Percentiles rank a stretch among this genome's conserved stretches.
phyloP scores from a whole-genome alignment of 768 basidiomycete genomes.

The Cyclocybe aegerita region DNA sequence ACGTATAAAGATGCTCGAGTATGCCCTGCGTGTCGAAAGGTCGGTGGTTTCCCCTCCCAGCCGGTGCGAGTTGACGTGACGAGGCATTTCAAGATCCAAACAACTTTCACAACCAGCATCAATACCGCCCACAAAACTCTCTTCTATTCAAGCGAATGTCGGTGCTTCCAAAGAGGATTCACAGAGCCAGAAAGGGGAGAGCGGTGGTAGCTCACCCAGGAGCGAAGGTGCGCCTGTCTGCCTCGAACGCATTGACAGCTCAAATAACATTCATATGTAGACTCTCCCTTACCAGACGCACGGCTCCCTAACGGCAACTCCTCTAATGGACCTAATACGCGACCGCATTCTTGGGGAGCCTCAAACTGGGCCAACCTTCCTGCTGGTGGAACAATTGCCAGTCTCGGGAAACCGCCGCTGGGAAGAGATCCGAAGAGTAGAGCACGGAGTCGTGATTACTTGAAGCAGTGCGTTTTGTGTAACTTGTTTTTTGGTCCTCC shows the following conservation, averaged over 20 bases:
- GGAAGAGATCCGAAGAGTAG: slow-evolving; percentile 95
- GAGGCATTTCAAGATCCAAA: slow-evolving; percentile 60
- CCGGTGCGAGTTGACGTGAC: slow-evolving; percentile 17
- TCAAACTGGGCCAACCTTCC: slow-evolving; percentile 48
- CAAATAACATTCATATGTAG: slow-evolving; percentile 31
- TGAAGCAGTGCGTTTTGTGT: slow-evolving; percentile 78
- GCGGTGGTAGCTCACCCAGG: slow-evolving; percentile 79
- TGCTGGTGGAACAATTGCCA: slow-evolving; percentile 40
- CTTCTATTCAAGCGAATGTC: slow-evolving; percentile 54
- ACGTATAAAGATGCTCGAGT: slow-evolving; percentile 99
- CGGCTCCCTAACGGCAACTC: slow-evolving; percentile 64
- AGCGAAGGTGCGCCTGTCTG: slow-evolving; percentile 64
- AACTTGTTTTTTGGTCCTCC: background rate
- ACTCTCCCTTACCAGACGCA: slow-evolving; percentile 71
- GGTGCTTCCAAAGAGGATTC: slow-evolving; percentile 65
- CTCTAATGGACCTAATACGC: slow-evolving; percentile 41
- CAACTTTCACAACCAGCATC: slow-evolving; percentile 65
- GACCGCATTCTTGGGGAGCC: slow-evolving; percentile 59
- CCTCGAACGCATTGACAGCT: slow-evolving; percentile 1
- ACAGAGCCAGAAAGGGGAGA: slow-evolving; percentile 74
- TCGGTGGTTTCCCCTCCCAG: slow-evolving; percentile 36
- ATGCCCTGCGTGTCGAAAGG: slow-evolving; percentile 95
- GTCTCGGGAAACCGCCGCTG: slow-evolving; percentile 68
- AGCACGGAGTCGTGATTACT: slow-evolving; percentile 91
- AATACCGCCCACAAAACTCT: slow-evolving; percentile 66